These are phyloP conservation scores for Asterophora parasitica DNA, from an alignment of 768 basidiomycete species.

Conservation along the genomic window DNA sequence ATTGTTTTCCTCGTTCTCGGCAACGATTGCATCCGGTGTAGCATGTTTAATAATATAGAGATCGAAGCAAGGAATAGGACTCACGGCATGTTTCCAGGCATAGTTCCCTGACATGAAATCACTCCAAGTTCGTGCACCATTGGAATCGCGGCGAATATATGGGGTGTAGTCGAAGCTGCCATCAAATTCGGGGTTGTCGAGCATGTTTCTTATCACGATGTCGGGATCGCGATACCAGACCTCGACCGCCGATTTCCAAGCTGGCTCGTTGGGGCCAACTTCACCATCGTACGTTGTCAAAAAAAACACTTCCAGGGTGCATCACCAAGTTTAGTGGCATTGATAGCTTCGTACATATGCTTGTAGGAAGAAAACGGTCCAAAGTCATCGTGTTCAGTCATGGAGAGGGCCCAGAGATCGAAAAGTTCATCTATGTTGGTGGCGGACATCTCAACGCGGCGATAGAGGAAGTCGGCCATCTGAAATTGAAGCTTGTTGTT, in stretches of 20 bases:
- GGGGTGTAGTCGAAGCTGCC: slow-evolving; percentile 22
- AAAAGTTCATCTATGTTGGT: slow-evolving; percentile 12
- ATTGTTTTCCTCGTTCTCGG: slow-evolving; percentile 5
- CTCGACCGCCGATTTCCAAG: slow-evolving; percentile 18
- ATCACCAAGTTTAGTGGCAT: slow-evolving; percentile 19
- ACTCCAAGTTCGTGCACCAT: slow-evolving; percentile 16
- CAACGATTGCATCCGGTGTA: slow-evolving; percentile 3
- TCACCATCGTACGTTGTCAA: neutral
- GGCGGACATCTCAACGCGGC: slow-evolving; percentile 14
- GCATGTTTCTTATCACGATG: slow-evolving; percentile 17
- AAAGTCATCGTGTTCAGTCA: slow-evolving; percentile 11
- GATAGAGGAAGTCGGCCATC: slow-evolving; percentile 17
- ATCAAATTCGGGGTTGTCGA: slow-evolving; percentile 26
- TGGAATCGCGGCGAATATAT: slow-evolving; percentile 14
- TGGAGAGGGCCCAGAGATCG: slow-evolving; percentile 13
- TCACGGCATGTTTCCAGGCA: slow-evolving; percentile 23
- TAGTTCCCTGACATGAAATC: slow-evolving; percentile 33
- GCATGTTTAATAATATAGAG: neutral
- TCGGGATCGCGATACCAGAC: slow-evolving; percentile 22
- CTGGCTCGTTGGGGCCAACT: slow-evolving; percentile 10
- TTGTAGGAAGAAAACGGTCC: slow-evolving; percentile 16
- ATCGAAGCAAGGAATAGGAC: neutral
- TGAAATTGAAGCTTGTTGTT: slow-evolving; percentile 15
- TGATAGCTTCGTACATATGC: slow-evolving; percentile 23
- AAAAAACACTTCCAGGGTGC: neutral